Conservation (phyloP, 805 yeast genomes). For the Starmerella tilneyi region DNA sequence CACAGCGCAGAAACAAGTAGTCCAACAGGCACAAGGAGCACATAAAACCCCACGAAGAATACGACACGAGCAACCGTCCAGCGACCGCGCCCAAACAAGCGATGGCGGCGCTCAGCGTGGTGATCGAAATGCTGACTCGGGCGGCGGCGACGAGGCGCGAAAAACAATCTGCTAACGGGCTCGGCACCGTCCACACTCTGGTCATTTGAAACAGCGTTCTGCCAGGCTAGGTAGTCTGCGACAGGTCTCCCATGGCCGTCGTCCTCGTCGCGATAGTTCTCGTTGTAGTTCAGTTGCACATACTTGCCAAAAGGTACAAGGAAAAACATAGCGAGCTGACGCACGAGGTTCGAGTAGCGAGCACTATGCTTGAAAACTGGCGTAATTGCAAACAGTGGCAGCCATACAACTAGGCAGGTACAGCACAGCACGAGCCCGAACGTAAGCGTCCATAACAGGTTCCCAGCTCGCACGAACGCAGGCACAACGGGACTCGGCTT, state of each 20-base stretch:
- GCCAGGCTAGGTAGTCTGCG: conserved; percentile 82
- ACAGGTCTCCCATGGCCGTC: conserved; percentile 77
- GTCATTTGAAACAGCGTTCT: conserved; percentile 33
- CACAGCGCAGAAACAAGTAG: conserved; percentile 45
- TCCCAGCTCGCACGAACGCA: conserved; percentile 55
- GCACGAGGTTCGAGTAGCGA: conserved; percentile 35
- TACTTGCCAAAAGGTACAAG: conserved; percentile 74
- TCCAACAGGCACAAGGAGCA: conserved; percentile 58
- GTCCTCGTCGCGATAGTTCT: conserved; percentile 75
- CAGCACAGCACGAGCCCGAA: conserved; percentile 51
- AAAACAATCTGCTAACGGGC: conserved; percentile 46
- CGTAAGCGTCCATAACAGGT: conserved; percentile 61
- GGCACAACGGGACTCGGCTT: conserved; percentile 45
- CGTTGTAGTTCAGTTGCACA: conserved; percentile 66
- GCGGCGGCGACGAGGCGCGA: conserved; percentile 44
- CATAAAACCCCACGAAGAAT: conserved; percentile 62
- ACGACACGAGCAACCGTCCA: conserved; percentile 79
- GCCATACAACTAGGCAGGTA: conserved; percentile 39
- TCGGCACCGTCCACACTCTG: conserved; percentile 30
- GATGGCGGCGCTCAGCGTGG: conserved; percentile 22
- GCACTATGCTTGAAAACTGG: conserved; percentile 40
- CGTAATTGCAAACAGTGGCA: conserved; percentile 36
- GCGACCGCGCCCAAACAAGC: conserved; percentile 82
- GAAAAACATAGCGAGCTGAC: conserved; percentile 37
- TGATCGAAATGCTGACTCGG: conserved; percentile 16